Evolutionary conservation across 148 eudicot species (phyloP).

Genomic region (Vaccinium myrtillus): DNA sequence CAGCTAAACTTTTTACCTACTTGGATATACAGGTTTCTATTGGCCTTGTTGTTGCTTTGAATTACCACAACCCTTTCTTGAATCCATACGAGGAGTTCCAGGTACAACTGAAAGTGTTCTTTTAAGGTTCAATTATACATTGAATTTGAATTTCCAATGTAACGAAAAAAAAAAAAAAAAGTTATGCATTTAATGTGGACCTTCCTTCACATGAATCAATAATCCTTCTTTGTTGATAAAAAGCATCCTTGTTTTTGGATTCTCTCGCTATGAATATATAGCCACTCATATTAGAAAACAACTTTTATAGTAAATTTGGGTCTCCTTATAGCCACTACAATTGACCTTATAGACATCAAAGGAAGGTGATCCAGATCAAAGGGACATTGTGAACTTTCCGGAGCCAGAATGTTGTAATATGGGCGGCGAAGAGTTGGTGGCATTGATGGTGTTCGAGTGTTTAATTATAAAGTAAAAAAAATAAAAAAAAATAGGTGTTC

Average conservation of each 20-base stretch:
- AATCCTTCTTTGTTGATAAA: background rate
- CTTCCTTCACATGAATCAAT: background rate
- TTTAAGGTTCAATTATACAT: background rate
- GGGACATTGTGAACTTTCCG: background rate
- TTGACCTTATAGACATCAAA: background rate
- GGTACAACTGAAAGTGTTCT: conserved; percentile 34
- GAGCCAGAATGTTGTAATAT: background rate
- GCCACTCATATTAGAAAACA: background rate
- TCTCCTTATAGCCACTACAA: background rate
- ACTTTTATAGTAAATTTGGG: background rate
- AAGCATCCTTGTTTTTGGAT: background rate
- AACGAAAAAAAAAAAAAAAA: too few species aligned
- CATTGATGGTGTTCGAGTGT: background rate
- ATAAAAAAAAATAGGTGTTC: background rate
- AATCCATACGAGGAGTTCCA: conserved; percentile 95
- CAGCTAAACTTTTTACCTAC: background rate
- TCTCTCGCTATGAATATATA: background rate
- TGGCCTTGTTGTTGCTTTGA: conserved; percentile 87
- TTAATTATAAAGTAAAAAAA: background rate
- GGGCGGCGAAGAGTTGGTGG: background rate
- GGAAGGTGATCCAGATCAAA: background rate
- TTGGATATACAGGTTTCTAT: conserved; percentile 63
- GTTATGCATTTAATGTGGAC: background rate
- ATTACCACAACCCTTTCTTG: conserved; percentile 83
- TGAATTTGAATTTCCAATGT: too few species aligned